Base-by-base conservation (phyloP, 2,329 filamentous ascomycete genomes). In the Penicillium psychrosexuale region DNA sequence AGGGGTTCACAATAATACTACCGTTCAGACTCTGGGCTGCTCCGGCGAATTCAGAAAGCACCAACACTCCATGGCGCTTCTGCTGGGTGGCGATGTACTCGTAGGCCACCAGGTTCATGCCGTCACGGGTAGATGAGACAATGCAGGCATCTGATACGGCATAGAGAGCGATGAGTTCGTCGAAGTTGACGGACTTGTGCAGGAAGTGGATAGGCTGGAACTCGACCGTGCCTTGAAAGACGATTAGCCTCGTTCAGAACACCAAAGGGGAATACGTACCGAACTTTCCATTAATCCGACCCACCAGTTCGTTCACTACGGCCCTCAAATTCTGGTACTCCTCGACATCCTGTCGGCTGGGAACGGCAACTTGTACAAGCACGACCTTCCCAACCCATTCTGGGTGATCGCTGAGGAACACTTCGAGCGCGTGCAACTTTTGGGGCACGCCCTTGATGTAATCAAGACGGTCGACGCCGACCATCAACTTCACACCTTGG, bases 171-270 rank as follows among this genome's bases (percentile, higher is more conserved):
- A 95, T 92, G 34, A 99, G 84, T 76, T 97, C 94, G 64, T 97
- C 91, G 65, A 97, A 97, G 46, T 86, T 86, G 69, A 97, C 91
- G 5, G 90, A 96, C 77, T 97, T 95, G 78, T 97, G 94, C 67
- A 97, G 86, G 78, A 97, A 97, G 75, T 97, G 94, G 65, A 99
- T 97, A 1, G 94, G 94, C 88, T 96, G 97, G 78, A 97, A 97
- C 74, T 97, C 93, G 68, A 97, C 88, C 31, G 92, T 97, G 72
- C 93, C 81, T 83, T 33, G 53, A 9, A 13, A 43, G 55, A n/a
- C 3, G 13, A 44, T 68, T 44, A 69, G 65, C 30, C 34, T 17
- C 11, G 13, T 17, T 8, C 8, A 36, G 15, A 43, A 33, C 13
- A 38, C 7, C 8, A 27, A 40, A n/a, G 11, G 19, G 24, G 24